Evolutionary conservation across 805 yeast species (phyloP).

Genomic region (Teunomyces stri): DNA sequence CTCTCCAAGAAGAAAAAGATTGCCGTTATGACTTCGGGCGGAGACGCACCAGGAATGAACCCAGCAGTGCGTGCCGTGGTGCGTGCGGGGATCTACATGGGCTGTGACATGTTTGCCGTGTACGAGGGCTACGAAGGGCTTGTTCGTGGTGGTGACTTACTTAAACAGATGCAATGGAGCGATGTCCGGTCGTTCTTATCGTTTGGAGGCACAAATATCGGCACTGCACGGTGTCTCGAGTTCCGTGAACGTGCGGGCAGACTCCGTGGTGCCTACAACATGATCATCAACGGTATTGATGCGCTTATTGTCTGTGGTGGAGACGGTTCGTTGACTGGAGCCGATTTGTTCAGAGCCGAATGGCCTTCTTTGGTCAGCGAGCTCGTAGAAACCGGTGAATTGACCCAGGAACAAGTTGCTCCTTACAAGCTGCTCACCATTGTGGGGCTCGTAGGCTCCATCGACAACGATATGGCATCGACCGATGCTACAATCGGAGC

Average conservation of each 20-base stretch:
- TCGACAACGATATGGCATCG: constrained; percentile 82
- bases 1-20: constrained; percentile 43
- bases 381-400: constrained; percentile 43
- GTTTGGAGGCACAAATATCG: constrained; percentile 75
- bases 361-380: constrained; percentile 73
- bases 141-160: constrained; percentile 61
- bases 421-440: constrained; percentile 59
- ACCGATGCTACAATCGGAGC: constrained; percentile 84
- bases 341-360: constrained; percentile 71
- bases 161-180: constrained; percentile 66
- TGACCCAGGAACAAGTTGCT: constrained; percentile 46
- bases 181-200: constrained; percentile 71
- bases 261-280: constrained; percentile 58
- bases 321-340: constrained; percentile 81
- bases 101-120: constrained; percentile 65
- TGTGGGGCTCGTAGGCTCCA: constrained; percentile 78
- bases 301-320: constrained; percentile 82
- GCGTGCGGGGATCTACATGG: constrained; percentile 61
- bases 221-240: constrained; percentile 72
- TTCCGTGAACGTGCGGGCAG: constrained; percentile 69
- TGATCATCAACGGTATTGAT: constrained; percentile 71
- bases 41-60: constrained; percentile 82
- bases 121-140: constrained; percentile 76
- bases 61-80: constrained; percentile 74
- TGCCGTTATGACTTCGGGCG: constrained; percentile 80